Base-by-base conservation (phyloP, 2,329 filamentous ascomycete species). In the Diaporthe sp. region DNA sequence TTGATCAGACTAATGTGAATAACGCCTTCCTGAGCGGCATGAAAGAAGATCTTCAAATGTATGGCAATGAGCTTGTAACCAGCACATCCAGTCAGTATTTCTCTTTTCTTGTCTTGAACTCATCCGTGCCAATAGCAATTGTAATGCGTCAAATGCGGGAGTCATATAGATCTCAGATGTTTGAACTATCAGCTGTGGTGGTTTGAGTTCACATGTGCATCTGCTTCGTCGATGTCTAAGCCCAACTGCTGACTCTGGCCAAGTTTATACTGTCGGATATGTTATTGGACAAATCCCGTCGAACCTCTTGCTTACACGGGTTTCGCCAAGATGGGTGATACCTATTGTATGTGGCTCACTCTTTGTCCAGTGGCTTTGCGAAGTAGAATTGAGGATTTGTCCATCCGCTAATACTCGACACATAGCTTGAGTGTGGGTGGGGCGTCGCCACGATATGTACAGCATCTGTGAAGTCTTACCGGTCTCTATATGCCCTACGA, bases 31-130 rank as follows among this genome's bases (percentile, higher is more conserved):
- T 75, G 0, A 72, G 63, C 17, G 87, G 87, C 5, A 87, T 87
- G 83, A 84, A 84, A 71, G 85, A 88, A 61, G 87, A 88, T n/a
- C 81, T 88, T n/a, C 87, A 22, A 17, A 72, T 75, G 68, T 72
- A 75, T 15, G 58, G 74, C 47, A 84, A 83, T 74, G 81, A 85
- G 74, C 81, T 83, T 22, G 84, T 84, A 10, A 82, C 82, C 10
- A 84, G 82, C 78, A 84, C 82, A 4, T 75, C 72, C 37, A 74
- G 63, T 67, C 3, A 51, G 63, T 51, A 67, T 4, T 47, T 37
- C 44, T n/a, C 42, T 2, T 17, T 9, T 4, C 0, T 20, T 5
- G 17, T n/a, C 28, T 37, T 9, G 20, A 10, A 31, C 17, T 37
- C 44, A 67, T 4, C 4, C 7, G 15, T 6, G 12, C 49, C 49